Evolutionary conservation across 1,139 yeast species (phyloP).

Genomic region (Diutina sp.): DNA sequence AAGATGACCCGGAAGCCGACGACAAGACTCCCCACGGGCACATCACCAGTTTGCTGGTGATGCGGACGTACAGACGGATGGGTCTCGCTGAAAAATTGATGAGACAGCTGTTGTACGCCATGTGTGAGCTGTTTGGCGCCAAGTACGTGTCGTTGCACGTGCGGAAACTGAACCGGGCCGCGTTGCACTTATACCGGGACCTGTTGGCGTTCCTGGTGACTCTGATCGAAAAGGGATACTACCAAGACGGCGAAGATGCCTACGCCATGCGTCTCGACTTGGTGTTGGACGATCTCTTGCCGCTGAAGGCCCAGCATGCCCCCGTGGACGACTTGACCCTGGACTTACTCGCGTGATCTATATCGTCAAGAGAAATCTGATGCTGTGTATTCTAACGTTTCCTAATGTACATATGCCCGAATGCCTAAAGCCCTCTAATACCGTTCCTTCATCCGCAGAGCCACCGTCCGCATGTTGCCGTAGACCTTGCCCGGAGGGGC

Average conservation of each 20-base stretch:
- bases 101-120: conserved; percentile 70
- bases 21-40: conserved; percentile 83
- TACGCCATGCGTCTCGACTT: conserved; percentile 78
- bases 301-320: conserved; percentile 37
- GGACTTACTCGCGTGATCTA: conserved; percentile 13
- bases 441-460: conserved; percentile 94
- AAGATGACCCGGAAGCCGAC: conserved; percentile 74
- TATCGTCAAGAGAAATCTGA: neutral
- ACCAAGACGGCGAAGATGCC: conserved; percentile 98
- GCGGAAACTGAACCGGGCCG: conserved; percentile 87
- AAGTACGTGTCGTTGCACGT: conserved; percentile 86
- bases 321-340: conserved; percentile 39
- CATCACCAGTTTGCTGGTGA: conserved; percentile 84
- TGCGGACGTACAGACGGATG: conserved; percentile 91
- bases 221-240: conserved; percentile 73
- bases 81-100: conserved; percentile 90
- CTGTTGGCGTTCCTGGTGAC: conserved; percentile 74
- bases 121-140: conserved; percentile 76
- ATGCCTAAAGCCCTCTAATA: conserved; percentile 27
- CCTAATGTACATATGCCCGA: neutral
- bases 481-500: conserved; percentile 98
- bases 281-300: conserved; percentile 44
- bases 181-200: conserved; percentile 81
- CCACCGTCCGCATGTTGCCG: conserved; percentile 92
- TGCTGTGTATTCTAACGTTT: neutral